These are phyloP conservation scores for Rosa persica DNA, from an alignment of 306 rosid genomes.

Conservation along the genomic window DNA sequence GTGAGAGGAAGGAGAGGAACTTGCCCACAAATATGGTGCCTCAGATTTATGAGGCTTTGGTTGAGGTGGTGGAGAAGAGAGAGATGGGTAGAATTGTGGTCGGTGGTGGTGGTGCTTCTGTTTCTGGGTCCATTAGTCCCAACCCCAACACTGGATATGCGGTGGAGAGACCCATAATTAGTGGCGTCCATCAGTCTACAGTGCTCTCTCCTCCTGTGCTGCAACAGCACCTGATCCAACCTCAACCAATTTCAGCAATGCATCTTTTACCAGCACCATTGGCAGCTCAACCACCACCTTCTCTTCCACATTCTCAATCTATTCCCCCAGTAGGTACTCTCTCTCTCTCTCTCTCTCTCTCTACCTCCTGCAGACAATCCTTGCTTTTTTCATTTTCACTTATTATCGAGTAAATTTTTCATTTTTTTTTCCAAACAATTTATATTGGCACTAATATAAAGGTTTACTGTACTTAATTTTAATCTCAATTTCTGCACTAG, in stretches of 20 bases:
- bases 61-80: slow-evolving; percentile 44
- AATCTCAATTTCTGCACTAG: background rate
- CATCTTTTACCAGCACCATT: slow-evolving; percentile 18
- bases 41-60: slow-evolving; percentile 42
- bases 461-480: background rate
- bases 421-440: background rate
- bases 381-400: background rate
- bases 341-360: slow-evolving; percentile 28
- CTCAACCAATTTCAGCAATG: slow-evolving; percentile 18
- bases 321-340: slow-evolving; percentile 48
- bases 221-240: slow-evolving; percentile 24
- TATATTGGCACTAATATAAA: background rate
- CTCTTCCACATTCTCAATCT: slow-evolving; percentile 30
- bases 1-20: slow-evolving; percentile 42
- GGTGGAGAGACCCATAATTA: slow-evolving; percentile 16
- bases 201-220: slow-evolving; percentile 8
- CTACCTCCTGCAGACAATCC: background rate
- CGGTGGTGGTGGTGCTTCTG: slow-evolving; percentile 18
- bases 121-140: slow-evolving; percentile 17
- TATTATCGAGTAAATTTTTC: background rate
- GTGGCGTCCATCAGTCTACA: slow-evolving; percentile 12
- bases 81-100: slow-evolving; percentile 4
- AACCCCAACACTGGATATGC: slow-evolving; percentile 12
- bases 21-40: slow-evolving; percentile 46
- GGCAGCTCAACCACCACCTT: slow-evolving; percentile 24